Percentiles rank a stretch among this genome's conserved stretches.
Evolutionary conservation across 208 protist genomes (phyloP).

Genomic region (Tritrichomonas musculus): DNA sequence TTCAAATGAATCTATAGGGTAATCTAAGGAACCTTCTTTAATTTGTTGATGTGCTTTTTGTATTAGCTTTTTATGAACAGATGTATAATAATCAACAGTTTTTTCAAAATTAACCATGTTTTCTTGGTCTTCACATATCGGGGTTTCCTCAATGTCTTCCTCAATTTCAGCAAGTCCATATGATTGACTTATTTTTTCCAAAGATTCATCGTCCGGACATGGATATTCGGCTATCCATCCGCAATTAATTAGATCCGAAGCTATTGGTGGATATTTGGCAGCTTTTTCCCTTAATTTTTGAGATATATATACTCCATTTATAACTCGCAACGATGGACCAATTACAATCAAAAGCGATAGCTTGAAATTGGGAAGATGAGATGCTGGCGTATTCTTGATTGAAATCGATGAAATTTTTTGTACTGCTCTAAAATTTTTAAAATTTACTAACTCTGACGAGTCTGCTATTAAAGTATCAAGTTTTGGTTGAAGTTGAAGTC

Average conservation of each 20-base stretch:
- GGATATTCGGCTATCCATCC: slow-evolving; percentile 18
- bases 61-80: no score
- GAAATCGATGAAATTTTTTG: neutral
- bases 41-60: no score
- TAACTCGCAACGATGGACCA: neutral
- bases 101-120: no score
- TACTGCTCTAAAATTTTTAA: neutral
- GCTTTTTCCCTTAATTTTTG: neutral
- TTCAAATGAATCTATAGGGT: no score
- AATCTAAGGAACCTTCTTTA: no score
- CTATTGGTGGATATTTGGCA: neutral
- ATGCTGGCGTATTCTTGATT: neutral
- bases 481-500: neutral
- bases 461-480: slow-evolving; percentile 6
- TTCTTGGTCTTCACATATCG: no score
- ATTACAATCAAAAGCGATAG: neutral
- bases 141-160: no score
- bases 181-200: neutral
- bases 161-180: neutral
- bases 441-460: neutral
- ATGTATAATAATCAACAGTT: no score
- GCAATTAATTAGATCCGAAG: neutral
- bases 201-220: neutral
- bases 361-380: neutral
- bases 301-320: neutral